Base-by-base conservation (phyloP, 345 rosid species). In the Rubroshorea leprosula region DNA sequence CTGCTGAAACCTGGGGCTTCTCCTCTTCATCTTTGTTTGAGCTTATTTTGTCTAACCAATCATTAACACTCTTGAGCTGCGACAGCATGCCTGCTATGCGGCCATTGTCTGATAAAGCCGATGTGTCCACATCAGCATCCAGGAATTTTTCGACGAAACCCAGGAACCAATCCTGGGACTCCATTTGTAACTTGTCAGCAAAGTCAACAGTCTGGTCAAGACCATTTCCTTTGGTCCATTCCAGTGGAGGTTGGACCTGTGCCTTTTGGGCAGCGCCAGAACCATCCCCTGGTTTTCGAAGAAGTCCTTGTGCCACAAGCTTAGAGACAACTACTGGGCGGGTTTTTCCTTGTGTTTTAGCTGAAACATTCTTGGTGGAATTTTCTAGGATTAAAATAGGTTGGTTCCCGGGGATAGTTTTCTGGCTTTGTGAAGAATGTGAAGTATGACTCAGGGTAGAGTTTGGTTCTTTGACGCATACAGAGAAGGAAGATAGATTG, bases 71-170 rank as follows among this genome's bases (percentile, higher is more conserved):
- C 85, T 93, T 93, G 47, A 93, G 87, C 65, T 93, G 96, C 18
- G 84, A 82, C 67, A 93, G 62, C 89, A 93, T 93, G 60, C 94
- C 99, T 0, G 97, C 96, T 23, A 93, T 83, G 61, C 87, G 97
- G 20, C 85, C 83, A 5, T 83, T 93, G 74, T 83, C 83, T 4
- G 95, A 80, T 59, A 89, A 72, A 41, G 76, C 67, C 2, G 87
- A 83, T 0, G 74, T 44, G 49, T 80, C 83, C 9, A 79, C 82
- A 3, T 87, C 96, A 1, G 83, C 83, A 52, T 89, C 99, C 67
- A 93, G 78, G 83, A 93, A 89, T 49, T 74, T 83, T 74, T 93
- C 97, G 46, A 93, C 91, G 24, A 80, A 93, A 48, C 89, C 83
- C 69, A 93, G 54, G 76, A 93, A 93, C 99, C 99, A 93, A 55